Evolutionary conservation across 192 early-diverging fungal species (phyloP), one percentile per base, ranked within the genome.

Genomic region (Rhizoclosmatium sp.): DNA sequence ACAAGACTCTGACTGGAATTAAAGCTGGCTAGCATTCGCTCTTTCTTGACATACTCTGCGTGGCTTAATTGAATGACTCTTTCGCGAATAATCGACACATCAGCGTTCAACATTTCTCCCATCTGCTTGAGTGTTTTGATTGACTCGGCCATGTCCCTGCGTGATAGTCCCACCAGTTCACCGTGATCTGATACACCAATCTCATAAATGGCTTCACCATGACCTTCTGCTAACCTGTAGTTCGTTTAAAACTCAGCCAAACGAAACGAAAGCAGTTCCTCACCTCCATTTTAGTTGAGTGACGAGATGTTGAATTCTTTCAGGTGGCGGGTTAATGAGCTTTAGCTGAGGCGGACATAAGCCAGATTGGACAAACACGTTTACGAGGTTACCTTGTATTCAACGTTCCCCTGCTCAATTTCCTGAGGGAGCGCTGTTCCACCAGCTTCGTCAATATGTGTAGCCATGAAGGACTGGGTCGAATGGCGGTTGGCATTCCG

Each of bases 281-380:
- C 45, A 88, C 84, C 96, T 87, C 95, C 95, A 97, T 77, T 95
- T 94, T 47, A 98, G 83, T 86, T 98, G 96, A 4, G 95, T 97
- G 4, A 94, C 90, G 10, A 98, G 84, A 71, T 98, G 96, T 73
- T 94, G 91, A 19, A 95, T 79, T 12, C 96, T 83, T 71, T 92
- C 91, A 3, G 86, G 82, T 2, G 90, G 81, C 4, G 91, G 89
- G 47, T 89, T 86, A n/a, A 93, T 80, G 39, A 95, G 76, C 71
- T 92, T 89, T 64, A 95, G 91, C 92, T 97, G 77, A 45, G 76
- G 60, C 4, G 70, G 42, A n/a, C 12, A 51, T 41, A 40, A 82
- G 58, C 4, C 59, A 81, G 76, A 5, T 47, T 1, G 10, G 5
- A 19, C 21, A 44, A 54, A 14, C n/a, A 69, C 31, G 31, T 31